Evolutionary conservation across 306 rosid species (phyloP).

Genomic region (Neltuma alba): DNA sequence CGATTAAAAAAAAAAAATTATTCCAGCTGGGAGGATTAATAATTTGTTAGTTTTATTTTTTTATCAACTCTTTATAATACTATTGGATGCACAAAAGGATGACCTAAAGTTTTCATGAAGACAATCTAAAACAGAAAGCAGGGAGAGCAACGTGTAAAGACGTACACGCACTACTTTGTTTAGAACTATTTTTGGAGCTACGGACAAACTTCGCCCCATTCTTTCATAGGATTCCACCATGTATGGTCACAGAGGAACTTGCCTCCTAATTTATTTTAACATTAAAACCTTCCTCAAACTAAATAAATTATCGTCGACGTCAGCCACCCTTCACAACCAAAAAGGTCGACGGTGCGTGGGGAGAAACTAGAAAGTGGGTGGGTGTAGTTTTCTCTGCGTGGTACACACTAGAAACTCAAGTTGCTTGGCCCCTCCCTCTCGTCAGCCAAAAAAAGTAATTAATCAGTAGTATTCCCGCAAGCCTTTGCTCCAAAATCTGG

Average conservation of each 20-base stretch:
- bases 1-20: not conserved
- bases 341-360: constrained; percentile 14
- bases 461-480: not conserved
- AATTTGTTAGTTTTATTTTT: not conserved
- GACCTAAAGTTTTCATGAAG: not conserved
- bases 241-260: not conserved
- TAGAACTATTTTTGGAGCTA: not conserved
- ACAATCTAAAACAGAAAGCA: not conserved
- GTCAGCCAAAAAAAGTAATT: not conserved
- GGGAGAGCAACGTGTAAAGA: not conserved
- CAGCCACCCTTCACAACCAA: not conserved
- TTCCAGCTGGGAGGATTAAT: not conserved
- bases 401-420: not conserved
- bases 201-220: constrained; percentile 23
- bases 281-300: not conserved
- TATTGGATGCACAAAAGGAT: not conserved
- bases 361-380: constrained; percentile 13
- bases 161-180: not conserved
- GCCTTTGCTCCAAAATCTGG: too few species aligned
- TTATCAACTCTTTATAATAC: not conserved
- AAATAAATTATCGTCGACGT: not conserved
- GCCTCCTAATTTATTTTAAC: constrained; percentile 1
- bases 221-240: constrained; percentile 47
- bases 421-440: not conserved
- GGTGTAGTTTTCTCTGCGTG: not conserved